Percentiles rank a stretch among this genome's conserved stretches.
Conservation (phyloP, 2,329 filamentous ascomycete species). For the Acrocalymma vagum region DNA sequence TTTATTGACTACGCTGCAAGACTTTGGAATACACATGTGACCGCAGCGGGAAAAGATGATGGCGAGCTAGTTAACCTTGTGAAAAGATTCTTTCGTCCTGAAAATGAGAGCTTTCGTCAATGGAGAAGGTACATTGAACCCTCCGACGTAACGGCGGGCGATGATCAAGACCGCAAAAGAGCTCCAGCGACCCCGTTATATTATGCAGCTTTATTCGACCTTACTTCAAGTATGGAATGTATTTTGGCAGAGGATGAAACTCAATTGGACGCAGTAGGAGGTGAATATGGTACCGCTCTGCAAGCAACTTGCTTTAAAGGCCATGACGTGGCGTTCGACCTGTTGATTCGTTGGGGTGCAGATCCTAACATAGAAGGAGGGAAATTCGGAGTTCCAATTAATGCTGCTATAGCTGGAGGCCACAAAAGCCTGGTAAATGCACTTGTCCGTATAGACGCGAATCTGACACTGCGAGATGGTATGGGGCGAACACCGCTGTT, state of each 20-base stretch:
- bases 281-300: conserved; percentile 13
- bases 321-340: conserved; percentile 5
- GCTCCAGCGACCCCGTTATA: conserved; percentile 11
- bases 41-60: conserved; percentile 2
- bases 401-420: conserved; percentile 12
- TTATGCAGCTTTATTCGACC: conserved; percentile 13
- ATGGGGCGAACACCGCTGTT: neutral
- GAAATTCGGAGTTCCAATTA: conserved; percentile 14
- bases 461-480: conserved; percentile 2
- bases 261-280: conserved; percentile 14
- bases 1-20: conserved; percentile 13
- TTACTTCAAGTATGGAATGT: conserved; percentile 5
- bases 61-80: conserved; percentile 1
- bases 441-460: conserved; percentile 3
- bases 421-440: conserved; percentile 7
- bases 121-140: conserved; percentile 8
- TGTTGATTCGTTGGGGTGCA: conserved; percentile 11
- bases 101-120: conserved; percentile 8
- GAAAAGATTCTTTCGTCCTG: conserved; percentile 6
- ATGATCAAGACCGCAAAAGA: conserved; percentile 1
- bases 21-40: conserved; percentile 7
- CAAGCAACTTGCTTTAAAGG: conserved; percentile 10
- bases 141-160: conserved; percentile 1
- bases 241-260: conserved; percentile 9
- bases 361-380: conserved; percentile 15